These are phyloP conservation scores for Amniculicola lignicola DNA, from an alignment of 495 filamentous ascomycete species.

Conservation along the genomic window DNA sequence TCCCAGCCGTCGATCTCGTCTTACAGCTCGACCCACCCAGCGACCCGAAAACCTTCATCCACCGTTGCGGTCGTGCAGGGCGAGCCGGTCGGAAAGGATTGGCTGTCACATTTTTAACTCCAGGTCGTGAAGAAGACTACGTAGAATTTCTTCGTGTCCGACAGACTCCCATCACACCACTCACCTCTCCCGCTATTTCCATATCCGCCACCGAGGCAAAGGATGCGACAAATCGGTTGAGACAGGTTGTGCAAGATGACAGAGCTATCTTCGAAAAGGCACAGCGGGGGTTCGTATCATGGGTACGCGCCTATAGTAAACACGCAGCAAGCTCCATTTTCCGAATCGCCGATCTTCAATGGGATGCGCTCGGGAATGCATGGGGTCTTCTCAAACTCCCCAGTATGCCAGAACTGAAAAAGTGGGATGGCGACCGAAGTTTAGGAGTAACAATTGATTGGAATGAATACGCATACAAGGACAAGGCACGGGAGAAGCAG, in stretches of 20 bases:
- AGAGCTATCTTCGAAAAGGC: constrained; percentile 84
- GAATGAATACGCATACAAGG: constrained; percentile 66
- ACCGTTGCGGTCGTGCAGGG: constrained; percentile 89
- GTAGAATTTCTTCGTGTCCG: constrained; percentile 81
- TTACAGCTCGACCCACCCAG: constrained; percentile 88
- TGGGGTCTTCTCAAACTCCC: constrained; percentile 85
- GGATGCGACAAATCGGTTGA: constrained; percentile 52
- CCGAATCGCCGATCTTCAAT: constrained; percentile 74
- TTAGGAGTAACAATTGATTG: constrained; percentile 63
- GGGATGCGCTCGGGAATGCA: constrained; percentile 72
- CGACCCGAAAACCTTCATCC: constrained; percentile 92
- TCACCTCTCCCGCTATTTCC: constrained; percentile 48
- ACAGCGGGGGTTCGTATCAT: constrained; percentile 87
- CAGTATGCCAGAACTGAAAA: constrained; percentile 88
- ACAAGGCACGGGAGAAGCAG: constrained; percentile 71
- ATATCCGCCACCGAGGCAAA: constrained; percentile 57
- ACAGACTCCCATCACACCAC: constrained; percentile 75
- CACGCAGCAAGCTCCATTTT: constrained; percentile 91
- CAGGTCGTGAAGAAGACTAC: constrained; percentile 84
- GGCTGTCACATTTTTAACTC: constrained; percentile 78
- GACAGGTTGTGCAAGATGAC: constrained; percentile 63
- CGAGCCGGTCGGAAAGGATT: constrained; percentile 83
- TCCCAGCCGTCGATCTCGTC: constrained; percentile 91
- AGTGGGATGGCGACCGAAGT: constrained; percentile 60
- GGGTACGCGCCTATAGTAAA: constrained; percentile 86